Evolutionary conservation across 208 protist species (phyloP).

Genomic region (Trypanosomatidae sp.): DNA sequence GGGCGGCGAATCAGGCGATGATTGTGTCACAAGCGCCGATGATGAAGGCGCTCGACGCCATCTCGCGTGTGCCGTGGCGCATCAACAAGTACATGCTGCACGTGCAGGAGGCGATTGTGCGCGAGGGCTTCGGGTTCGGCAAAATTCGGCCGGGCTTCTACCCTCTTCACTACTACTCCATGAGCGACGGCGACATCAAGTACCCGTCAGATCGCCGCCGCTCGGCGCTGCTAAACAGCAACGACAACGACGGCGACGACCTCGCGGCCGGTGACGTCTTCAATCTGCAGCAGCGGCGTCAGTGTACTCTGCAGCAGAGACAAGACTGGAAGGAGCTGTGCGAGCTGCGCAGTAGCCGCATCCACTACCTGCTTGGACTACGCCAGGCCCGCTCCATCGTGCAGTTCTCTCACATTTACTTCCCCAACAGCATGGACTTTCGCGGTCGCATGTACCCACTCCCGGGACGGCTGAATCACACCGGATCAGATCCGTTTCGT

Average conservation of each 20-base stretch:
- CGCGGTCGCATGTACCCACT: constrained; percentile 98
- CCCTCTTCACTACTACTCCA: constrained; percentile 77
- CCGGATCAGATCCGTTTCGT: constrained; percentile 94
- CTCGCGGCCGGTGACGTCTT: constrained; percentile 37
- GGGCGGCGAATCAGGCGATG: constrained; percentile 88
- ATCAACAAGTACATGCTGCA: constrained; percentile 94
- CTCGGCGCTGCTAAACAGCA: constrained; percentile 2
- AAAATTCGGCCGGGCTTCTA: constrained; percentile 91
- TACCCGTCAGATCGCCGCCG: constrained; percentile 34
- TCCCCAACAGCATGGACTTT: constrained; percentile 99
- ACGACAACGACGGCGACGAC: constrained; percentile 32
- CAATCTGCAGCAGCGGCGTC: constrained; percentile 62
- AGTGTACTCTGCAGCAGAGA: constrained; percentile 68
- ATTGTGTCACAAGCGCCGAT: constrained; percentile 91
- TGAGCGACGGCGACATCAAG: constrained; percentile 64
- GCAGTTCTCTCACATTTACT: constrained; percentile 95
- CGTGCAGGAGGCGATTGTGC: constrained; percentile 91
- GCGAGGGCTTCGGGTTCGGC: constrained; percentile 91
- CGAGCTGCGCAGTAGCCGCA: constrained; percentile 85
- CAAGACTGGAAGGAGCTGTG: constrained; percentile 82
- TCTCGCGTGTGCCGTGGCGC: constrained; percentile 90
- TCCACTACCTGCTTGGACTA: constrained; percentile 88
- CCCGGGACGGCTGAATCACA: constrained; percentile 97
- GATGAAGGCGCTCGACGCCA: constrained; percentile 90
- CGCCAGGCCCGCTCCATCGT: constrained; percentile 89